phyloP scores from a whole-genome alignment of 2,329 filamentous ascomycete genomes.

The Ophiostoma himal-ulmi region DNA sequence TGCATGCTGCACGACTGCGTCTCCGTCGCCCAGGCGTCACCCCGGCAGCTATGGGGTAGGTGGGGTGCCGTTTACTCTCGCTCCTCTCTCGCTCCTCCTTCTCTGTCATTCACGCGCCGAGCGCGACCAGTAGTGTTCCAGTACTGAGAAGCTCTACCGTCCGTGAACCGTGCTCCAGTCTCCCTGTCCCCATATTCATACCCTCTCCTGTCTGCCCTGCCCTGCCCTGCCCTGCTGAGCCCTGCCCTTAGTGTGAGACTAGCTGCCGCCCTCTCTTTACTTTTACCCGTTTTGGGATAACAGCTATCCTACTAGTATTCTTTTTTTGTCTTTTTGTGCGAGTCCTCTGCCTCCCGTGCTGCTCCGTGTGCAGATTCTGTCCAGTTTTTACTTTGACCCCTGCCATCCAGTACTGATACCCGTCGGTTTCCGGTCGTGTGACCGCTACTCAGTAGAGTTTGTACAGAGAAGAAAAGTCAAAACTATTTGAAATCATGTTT shows the following conservation, averaged over 20 bases:
- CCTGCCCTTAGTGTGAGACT: not conserved
- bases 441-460: not conserved
- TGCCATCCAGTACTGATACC: not conserved
- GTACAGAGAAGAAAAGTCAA: not conserved
- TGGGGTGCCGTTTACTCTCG: not conserved
- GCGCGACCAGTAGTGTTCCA: not conserved
- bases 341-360: not conserved
- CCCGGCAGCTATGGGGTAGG: conserved; percentile 18
- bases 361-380: not conserved
- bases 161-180: not conserved
- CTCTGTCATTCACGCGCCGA: not conserved
- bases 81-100: not conserved
- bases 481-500: not conserved
- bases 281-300: conserved; percentile 4
- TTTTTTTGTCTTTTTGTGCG: too few relatives aligned
- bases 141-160: not conserved
- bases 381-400: not conserved
- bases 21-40: conserved; percentile 17
- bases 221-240: not conserved
- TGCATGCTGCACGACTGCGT: not conserved
- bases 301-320: not conserved
- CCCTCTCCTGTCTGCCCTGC: not conserved
- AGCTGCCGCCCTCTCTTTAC: conserved; percentile 6
- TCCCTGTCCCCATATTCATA: not conserved
- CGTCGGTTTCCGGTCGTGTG: conserved; percentile 7